phyloP scores from a whole-genome alignment of 2,329 filamentous ascomycete genomes.

The Trichoderma harzianum region DNA sequence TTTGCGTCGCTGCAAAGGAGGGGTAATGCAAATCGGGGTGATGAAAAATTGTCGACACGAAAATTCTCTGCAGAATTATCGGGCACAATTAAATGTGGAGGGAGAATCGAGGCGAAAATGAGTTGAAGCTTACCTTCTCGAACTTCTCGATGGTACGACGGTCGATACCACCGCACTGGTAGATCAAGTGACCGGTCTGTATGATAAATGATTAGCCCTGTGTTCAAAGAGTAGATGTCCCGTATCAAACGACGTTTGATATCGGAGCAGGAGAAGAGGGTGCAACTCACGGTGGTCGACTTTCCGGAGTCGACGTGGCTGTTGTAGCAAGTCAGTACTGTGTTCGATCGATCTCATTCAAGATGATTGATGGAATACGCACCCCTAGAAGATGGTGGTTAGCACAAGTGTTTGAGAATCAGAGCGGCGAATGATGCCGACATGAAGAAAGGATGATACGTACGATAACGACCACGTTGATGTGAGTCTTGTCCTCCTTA shows the following conservation, averaged over 20 bases:
- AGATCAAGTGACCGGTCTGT: slow-evolving; percentile 87
- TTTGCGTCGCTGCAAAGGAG: slow-evolving; percentile 11
- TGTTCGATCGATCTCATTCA: slow-evolving; percentile 30
- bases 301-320: slow-evolving; percentile 99
- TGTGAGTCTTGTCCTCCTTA: slow-evolving; percentile 94
- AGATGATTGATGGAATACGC: slow-evolving; percentile 19
- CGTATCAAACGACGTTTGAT: slow-evolving; percentile 18
- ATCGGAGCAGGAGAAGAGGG: slow-evolving; percentile 21
- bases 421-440: not conserved
- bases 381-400: slow-evolving; percentile 28
- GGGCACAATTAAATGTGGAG: not conserved
- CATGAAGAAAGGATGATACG: slow-evolving; percentile 25
- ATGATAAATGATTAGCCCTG: slow-evolving; percentile 28
- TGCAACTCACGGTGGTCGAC: slow-evolving; percentile 82
- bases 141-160: slow-evolving; percentile 99
- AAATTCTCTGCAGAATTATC: not conserved
- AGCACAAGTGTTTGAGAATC: slow-evolving; percentile 14
- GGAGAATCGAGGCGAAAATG: slow-evolving; percentile 20
- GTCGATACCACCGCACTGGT: slow-evolving; percentile 99
- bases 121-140: slow-evolving; percentile 76
- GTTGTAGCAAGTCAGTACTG: slow-evolving; percentile 25
- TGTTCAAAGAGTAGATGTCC: not conserved
- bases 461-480: slow-evolving; percentile 96
- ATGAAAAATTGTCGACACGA: not conserved
- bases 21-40: slow-evolving; percentile 15